Percentiles rank a stretch among this genome's conserved stretches.
phyloP scores from a whole-genome alignment of 2,329 filamentous ascomycete species.

The Lecanicillium sp. region DNA sequence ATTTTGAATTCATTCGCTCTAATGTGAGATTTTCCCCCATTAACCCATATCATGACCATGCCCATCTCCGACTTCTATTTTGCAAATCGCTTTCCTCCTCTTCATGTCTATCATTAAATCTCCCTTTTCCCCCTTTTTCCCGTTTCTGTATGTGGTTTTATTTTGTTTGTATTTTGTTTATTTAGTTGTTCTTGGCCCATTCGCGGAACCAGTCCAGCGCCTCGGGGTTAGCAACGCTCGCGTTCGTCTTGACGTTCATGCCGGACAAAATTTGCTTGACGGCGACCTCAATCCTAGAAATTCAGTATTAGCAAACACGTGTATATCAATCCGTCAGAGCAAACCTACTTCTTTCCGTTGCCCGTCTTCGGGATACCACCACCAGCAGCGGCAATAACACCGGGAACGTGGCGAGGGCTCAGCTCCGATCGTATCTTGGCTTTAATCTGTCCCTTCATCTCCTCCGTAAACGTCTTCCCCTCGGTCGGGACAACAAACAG shows the following conservation, averaged over 20 bases:
- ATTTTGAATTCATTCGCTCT: no score
- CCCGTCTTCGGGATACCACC: constrained; percentile 83
- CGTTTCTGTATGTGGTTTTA: no score
- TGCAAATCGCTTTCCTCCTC: neutral
- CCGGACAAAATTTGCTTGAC: constrained; percentile 96
- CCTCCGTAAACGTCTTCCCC: constrained; percentile 49
- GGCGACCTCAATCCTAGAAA: constrained; percentile 73
- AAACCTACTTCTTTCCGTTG: constrained; percentile 86
- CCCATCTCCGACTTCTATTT: neutral
- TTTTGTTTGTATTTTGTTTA: neutral
- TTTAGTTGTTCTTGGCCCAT: constrained; percentile 58
- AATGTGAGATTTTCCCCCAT: no score
- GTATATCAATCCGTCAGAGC: neutral
- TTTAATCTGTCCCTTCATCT: constrained; percentile 60
- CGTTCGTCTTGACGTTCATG: constrained; percentile 77
- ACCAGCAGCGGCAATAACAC: constrained; percentile 69
- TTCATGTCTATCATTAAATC: neutral
- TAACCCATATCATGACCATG: no score
- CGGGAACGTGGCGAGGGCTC: constrained; percentile 84
- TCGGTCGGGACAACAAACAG: constrained; percentile 76
- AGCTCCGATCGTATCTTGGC: constrained; percentile 66
- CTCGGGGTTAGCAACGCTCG: constrained; percentile 86
- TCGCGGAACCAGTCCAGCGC: constrained; percentile 81
- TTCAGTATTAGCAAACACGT: constrained; percentile 14
- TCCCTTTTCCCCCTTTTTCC: neutral